A percentile compares a stretch with the other conserved stretches of the same genome.
phyloP scores from a whole-genome alignment of 2,329 filamentous ascomycete genomes.

The Massarina eburnea region DNA sequence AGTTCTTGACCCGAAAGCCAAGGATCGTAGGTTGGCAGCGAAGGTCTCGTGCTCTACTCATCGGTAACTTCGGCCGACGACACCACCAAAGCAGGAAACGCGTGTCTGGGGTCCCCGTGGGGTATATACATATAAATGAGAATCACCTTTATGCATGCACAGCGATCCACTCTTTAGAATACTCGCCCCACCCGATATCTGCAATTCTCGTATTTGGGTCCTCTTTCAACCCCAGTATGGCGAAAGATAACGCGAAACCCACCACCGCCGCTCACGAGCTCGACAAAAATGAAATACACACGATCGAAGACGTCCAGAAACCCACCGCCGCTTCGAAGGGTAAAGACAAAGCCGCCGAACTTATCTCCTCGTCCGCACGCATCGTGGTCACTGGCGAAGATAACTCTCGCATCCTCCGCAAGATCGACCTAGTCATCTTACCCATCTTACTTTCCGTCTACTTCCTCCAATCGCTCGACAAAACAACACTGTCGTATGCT shows the following conservation, averaged over 20 bases:
- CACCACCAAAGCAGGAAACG: neutral
- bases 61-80: constrained; percentile 27
- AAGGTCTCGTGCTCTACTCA: constrained; percentile 1
- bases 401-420: constrained; percentile 54
- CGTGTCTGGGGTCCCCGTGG: constrained; percentile 32
- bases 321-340: constrained; percentile 10
- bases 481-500: constrained; percentile 62
- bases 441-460: constrained; percentile 63
- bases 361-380: constrained; percentile 50
- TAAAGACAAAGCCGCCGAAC: constrained; percentile 53
- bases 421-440: constrained; percentile 55
- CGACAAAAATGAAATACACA: constrained; percentile 26
- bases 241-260: constrained; percentile 12
- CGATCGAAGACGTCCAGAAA: constrained; percentile 31
- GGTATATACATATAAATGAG: constrained; percentile 12
- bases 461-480: constrained; percentile 65
- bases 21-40: neutral
- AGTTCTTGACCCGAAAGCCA: neutral
- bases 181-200: constrained; percentile 13
- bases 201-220: neutral
- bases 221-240: constrained; percentile 14
- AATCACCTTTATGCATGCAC: neutral
- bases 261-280: constrained; percentile 11
- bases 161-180: constrained; percentile 7
- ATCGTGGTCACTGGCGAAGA: constrained; percentile 56